Evolutionary conservation across 2,329 filamentous ascomycete species (phyloP).

Genomic region (Ceratocystis cubensis): DNA sequence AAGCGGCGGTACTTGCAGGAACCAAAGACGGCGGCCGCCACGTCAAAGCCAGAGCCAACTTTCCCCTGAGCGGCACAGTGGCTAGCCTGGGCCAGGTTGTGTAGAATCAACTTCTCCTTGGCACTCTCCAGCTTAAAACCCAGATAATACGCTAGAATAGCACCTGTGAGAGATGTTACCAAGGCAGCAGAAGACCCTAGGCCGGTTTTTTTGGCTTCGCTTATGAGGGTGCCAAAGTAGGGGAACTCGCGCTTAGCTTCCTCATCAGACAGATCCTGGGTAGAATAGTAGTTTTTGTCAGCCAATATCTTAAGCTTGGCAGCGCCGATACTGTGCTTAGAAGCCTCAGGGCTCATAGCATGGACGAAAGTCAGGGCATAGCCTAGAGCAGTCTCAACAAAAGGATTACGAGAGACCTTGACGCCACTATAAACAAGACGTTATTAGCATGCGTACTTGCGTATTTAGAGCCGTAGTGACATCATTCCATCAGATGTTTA

Average conservation of each 20-base stretch:
- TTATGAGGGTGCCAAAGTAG: slow-evolving; percentile 62
- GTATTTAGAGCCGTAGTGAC: no score
- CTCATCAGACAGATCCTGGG: slow-evolving; percentile 27
- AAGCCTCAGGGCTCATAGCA: slow-evolving; percentile 27
- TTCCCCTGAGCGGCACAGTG: slow-evolving; percentile 97
- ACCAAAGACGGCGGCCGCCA: slow-evolving; percentile 84
- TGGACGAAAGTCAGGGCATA: slow-evolving; percentile 77
- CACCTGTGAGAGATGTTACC: slow-evolving; percentile 73
- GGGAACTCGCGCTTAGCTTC: slow-evolving; percentile 46
- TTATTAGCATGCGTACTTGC: background rate
- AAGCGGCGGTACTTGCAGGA: slow-evolving; percentile 89
- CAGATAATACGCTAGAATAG: slow-evolving; percentile 65
- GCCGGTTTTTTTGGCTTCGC: slow-evolving; percentile 83
- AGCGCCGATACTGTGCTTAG: slow-evolving; percentile 46
- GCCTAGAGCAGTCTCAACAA: slow-evolving; percentile 81
- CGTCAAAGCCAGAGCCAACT: slow-evolving; percentile 89
- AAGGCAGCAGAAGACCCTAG: slow-evolving; percentile 89
- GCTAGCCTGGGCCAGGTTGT: slow-evolving; percentile 86
- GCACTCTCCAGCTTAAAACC: slow-evolving; percentile 28
- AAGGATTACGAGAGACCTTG: slow-evolving; percentile 49
- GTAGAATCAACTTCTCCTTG: slow-evolving; percentile 45
- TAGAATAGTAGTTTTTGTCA: slow-evolving; percentile 94
- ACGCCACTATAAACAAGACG: slow-evolving; percentile 30
- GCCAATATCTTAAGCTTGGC: slow-evolving; percentile 75
- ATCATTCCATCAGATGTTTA: no score